Conservation (phyloP, 2,329 filamentous ascomycete species). For the Colletotrichum sp. region DNA sequence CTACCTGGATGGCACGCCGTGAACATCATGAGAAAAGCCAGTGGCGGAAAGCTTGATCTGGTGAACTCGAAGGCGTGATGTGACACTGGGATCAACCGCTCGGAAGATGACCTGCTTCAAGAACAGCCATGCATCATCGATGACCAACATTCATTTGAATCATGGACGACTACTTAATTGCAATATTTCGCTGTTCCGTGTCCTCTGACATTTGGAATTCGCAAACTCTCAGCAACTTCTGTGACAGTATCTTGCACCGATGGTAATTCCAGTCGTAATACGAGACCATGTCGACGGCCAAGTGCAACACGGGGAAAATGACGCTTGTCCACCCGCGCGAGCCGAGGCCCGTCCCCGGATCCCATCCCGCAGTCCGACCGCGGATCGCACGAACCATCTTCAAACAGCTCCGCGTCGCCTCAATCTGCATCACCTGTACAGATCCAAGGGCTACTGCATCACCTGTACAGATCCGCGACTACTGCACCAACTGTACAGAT, state of each 20-base stretch:
- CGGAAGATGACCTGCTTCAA: background rate
- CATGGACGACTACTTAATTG: background rate
- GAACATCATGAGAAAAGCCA: background rate
- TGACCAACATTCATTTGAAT: too few species aligned
- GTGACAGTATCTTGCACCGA: background rate
- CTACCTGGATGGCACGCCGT: background rate
- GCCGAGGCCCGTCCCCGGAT: background rate
- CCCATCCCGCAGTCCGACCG: background rate
- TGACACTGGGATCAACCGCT: background rate
- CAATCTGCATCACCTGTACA: background rate
- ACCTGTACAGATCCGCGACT: background rate
- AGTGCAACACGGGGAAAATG: background rate
- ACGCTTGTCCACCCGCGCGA: background rate
- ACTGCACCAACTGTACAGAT: background rate
- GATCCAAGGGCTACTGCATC: background rate
- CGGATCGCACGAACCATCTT: background rate
- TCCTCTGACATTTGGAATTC: background rate
- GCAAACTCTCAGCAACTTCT: background rate
- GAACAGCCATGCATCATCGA: background rate
- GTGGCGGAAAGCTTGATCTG: background rate
- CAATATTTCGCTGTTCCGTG: background rate
- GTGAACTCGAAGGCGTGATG: background rate
- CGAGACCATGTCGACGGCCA: background rate
- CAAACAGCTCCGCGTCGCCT: background rate
- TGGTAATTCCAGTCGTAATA: background rate